These are phyloP conservation scores for Neonectria coccinea DNA, from an alignment of 2,329 filamentous ascomycete genomes.

Conservation along the genomic window DNA sequence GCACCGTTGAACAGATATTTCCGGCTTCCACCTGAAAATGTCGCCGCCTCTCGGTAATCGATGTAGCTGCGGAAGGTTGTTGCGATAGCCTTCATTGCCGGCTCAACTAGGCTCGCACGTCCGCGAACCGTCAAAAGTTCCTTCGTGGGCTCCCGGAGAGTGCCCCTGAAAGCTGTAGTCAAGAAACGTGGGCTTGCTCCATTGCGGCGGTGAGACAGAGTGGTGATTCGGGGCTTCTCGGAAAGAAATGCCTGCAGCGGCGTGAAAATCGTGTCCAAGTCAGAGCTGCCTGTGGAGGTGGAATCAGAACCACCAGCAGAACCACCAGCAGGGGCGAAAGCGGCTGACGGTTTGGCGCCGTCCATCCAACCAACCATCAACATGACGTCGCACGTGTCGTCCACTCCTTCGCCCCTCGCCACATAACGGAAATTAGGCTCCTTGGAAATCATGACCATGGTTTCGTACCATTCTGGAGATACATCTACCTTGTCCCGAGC, in stretches of 20 bases:
- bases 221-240: neutral
- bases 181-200: neutral
- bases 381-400: constrained; percentile 5
- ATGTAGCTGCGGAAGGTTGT: neutral
- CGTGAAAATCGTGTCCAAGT: neutral
- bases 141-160: neutral
- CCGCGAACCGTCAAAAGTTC: constrained; percentile 1
- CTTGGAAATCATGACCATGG: neutral
- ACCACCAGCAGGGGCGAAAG: neutral
- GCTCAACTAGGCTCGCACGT: neutral
- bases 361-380: constrained; percentile 9
- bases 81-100: neutral
- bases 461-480: neutral
- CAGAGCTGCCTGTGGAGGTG: too few relatives aligned
- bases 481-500: constrained; percentile 25
- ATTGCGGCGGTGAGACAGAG: neutral
- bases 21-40: neutral
- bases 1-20: neutral
- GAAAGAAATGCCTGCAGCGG: neutral
- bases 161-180: neutral
- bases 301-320: too few relatives aligned
- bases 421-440: constrained; percentile 11
- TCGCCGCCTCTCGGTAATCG: neutral
- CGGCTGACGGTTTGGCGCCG: constrained; percentile 1
- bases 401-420: constrained; percentile 5